Conservation (phyloP, 2,329 filamentous ascomycete species). For the Purpureocillium takamizusanense region DNA sequence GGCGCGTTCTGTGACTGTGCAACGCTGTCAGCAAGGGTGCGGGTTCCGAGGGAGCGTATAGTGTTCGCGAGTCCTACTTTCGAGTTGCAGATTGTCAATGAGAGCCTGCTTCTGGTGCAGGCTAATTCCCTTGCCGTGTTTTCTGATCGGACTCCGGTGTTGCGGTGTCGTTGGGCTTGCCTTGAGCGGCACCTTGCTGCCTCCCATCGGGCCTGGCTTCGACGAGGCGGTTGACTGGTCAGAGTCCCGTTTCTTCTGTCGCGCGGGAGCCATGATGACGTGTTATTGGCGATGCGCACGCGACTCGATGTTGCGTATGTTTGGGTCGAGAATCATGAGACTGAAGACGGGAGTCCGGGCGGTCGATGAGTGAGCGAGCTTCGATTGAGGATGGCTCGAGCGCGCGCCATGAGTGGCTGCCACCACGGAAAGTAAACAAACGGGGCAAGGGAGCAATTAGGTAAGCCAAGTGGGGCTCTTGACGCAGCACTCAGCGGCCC, state of each 20-base stretch:
- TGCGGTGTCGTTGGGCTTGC: conserved; percentile 28
- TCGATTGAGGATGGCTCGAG: not conserved
- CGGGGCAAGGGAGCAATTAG: conserved; percentile 5
- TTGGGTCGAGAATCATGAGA: not conserved
- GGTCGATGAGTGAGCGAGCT: too few relatives aligned
- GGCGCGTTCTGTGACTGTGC: conserved; percentile 73
- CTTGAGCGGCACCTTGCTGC: conserved; percentile 12
- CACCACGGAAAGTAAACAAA: conserved; percentile 30
- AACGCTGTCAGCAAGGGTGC: conserved; percentile 1
- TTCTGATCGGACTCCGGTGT: conserved; percentile 53
- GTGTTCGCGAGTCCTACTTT: conserved; percentile 49
- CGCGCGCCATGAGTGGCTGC: conserved; percentile 11
- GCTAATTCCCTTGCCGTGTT: conserved; percentile 51
- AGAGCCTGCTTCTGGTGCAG: conserved; percentile 73
- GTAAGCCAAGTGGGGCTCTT: conserved; percentile 3
- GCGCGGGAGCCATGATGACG: conserved; percentile 36
- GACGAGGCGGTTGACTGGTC: conserved; percentile 10
- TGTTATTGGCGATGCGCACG: conserved; percentile 9
- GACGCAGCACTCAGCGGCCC: too few relatives aligned
- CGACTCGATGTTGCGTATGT: not conserved
- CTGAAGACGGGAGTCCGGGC: not conserved
- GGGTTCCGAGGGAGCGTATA: not conserved
- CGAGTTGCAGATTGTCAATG: conserved; percentile 81
- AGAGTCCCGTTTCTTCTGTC: conserved; percentile 25
- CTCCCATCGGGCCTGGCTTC: too few relatives aligned